phyloP scores from a whole-genome alignment of 768 basidiomycete genomes.

The Porphyrellus cyaneotinctus region DNA sequence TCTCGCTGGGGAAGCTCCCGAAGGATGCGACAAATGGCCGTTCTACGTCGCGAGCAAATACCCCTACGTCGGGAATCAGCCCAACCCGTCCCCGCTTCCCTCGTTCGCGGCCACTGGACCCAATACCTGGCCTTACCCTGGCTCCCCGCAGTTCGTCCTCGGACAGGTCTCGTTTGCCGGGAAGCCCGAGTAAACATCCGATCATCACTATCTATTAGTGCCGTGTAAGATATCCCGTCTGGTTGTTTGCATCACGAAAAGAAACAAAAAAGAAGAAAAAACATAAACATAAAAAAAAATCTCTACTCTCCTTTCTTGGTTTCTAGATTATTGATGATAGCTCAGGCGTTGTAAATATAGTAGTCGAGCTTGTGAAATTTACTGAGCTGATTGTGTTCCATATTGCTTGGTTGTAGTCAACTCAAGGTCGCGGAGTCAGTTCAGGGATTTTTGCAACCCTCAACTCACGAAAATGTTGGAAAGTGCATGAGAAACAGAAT shows the following conservation, averaged over 20 bases:
- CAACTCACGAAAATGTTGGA: no score
- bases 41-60: neutral
- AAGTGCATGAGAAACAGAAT: no score
- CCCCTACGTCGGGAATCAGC: neutral
- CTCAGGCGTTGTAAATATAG: conserved; percentile 1
- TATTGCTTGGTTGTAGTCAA: no score
- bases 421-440: no score
- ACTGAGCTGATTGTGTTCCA: neutral
- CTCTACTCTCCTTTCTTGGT: neutral
- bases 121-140: neutral
- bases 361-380: neutral
- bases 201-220: neutral
- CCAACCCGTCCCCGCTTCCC: conserved; percentile 3
- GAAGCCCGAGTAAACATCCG: neutral
- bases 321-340: neutral
- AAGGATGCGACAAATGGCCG: neutral
- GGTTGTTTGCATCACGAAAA: neutral
- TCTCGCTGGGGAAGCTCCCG: neutral
- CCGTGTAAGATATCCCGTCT: neutral
- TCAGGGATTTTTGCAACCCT: no score
- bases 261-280: neutral
- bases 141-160: neutral
- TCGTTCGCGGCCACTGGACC: neutral
- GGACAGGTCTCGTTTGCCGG: neutral
- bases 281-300: neutral